Conservation (phyloP, 2,329 filamentous ascomycete genomes). For the Claviceps digitariae region DNA sequence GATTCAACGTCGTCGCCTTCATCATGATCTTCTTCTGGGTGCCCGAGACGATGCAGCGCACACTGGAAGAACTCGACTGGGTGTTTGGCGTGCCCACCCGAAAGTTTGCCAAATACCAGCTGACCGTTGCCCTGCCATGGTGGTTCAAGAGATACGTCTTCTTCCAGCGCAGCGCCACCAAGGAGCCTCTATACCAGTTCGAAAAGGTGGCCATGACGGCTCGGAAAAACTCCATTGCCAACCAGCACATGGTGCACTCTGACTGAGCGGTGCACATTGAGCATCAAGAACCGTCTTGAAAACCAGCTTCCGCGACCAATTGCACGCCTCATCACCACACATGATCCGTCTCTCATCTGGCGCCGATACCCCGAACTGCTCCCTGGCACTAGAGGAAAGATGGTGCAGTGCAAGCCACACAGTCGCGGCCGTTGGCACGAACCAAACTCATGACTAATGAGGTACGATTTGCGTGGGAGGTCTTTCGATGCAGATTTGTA, state of each 20-base stretch:
- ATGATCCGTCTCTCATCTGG: background rate
- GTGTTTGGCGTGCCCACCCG: conserved; percentile 33
- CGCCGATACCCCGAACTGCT: no score
- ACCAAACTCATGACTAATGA: background rate
- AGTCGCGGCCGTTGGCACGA: no score
- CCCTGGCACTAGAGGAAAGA: no score
- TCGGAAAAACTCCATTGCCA: background rate
- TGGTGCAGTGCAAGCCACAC: no score
- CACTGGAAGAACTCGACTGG: conserved; percentile 36
- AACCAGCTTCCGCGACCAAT: no score
- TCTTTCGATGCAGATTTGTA: background rate
- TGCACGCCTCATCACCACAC: background rate
- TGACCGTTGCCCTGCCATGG: conserved; percentile 19
- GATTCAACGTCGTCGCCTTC: conserved; percentile 40
- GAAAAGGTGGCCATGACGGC: conserved; percentile 12
- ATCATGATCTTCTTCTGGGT: conserved; percentile 37
- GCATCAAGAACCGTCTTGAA: no score
- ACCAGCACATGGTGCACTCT: conserved; percentile 1
- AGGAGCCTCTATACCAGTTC: conserved; percentile 25
- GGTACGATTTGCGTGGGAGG: background rate
- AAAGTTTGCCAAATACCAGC: conserved; percentile 28
- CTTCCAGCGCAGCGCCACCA: conserved; percentile 17
- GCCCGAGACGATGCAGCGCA: conserved; percentile 41
- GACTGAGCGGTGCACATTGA: background rate
- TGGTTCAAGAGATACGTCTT: conserved; percentile 20